phyloP scores from a whole-genome alignment of 108 stramenopile genomes.

The Skeletonema costatum region DNA sequence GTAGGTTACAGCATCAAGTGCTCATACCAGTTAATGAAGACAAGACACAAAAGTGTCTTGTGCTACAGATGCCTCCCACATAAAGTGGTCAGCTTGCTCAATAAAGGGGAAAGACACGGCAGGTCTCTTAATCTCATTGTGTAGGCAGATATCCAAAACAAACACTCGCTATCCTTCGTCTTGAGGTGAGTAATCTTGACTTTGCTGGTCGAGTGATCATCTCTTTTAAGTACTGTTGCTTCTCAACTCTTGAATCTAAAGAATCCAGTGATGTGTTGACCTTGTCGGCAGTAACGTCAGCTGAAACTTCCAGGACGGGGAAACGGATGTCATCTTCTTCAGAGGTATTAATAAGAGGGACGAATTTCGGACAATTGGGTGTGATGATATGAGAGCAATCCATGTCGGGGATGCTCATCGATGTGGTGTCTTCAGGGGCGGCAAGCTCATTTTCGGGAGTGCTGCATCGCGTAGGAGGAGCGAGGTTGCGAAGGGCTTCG shows the following conservation, averaged over 20 bases:
- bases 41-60: conserved; percentile 5
- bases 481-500: conserved; percentile 12
- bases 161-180: conserved; percentile 16
- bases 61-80: conserved; percentile 23
- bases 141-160: conserved; percentile 14
- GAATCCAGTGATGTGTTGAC: background rate
- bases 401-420: conserved; percentile 8
- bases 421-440: background rate
- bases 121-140: conserved; percentile 30
- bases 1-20: conserved; percentile 14
- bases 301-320: conserved; percentile 12
- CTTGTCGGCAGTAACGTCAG: background rate
- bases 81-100: background rate
- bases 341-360: conserved; percentile 1
- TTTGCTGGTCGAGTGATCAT: conserved; percentile 90
- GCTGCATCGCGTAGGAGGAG: background rate
- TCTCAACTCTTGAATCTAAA: conserved; percentile 45
- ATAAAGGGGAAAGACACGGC: background rate
- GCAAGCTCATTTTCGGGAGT: conserved; percentile 5
- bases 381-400: conserved; percentile 14
- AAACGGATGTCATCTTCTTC: conserved; percentile 12
- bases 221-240: conserved; percentile 71
- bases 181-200: conserved; percentile 71
- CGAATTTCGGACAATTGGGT: conserved; percentile 8
- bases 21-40: conserved; percentile 18